Conservation (phyloP, 2,329 filamentous ascomycete genomes). For the Cercospora sp. region DNA sequence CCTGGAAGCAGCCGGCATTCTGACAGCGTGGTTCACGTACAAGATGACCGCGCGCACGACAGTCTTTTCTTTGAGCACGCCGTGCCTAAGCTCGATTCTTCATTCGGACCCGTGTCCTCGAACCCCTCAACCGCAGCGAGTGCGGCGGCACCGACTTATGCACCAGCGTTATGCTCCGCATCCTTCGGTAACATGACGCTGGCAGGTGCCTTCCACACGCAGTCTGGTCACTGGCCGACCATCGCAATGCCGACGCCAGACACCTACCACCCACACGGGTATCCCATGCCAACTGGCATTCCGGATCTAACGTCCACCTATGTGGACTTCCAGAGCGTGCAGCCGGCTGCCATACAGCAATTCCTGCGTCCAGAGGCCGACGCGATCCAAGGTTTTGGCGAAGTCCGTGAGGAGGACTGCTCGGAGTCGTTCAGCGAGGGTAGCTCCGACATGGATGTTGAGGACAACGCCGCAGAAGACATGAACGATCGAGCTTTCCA, state of each 20-base stretch:
- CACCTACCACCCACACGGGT: constrained; percentile 1
- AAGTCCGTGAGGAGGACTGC: not conserved
- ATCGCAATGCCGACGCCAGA: not conserved
- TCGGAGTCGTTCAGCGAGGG: constrained; percentile 10
- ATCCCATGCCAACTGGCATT: not conserved
- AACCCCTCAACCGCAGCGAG: not conserved
- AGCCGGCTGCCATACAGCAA: constrained; percentile 1
- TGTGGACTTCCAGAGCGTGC: not conserved
- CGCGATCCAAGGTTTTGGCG: constrained; percentile 3
- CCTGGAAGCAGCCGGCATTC: constrained; percentile 16
- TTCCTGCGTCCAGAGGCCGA: not conserved
- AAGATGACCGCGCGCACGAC: not conserved
- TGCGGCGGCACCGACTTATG: not conserved
- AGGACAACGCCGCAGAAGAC: constrained; percentile 12
- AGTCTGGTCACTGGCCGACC: constrained; percentile 2
- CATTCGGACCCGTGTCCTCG: not conserved
- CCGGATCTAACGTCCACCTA: not conserved
- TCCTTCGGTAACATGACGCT: constrained; percentile 9
- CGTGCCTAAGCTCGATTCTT: not conserved
- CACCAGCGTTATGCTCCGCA: not conserved
- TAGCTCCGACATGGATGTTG: constrained; percentile 6
- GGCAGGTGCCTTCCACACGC: not conserved
- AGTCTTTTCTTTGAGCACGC: not conserved
- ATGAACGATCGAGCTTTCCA: constrained; percentile 22
- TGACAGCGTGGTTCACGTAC: not conserved